Evolutionary conservation across 148 eudicot species (phyloP).

Genomic region (Rhododendron mucronatum): DNA sequence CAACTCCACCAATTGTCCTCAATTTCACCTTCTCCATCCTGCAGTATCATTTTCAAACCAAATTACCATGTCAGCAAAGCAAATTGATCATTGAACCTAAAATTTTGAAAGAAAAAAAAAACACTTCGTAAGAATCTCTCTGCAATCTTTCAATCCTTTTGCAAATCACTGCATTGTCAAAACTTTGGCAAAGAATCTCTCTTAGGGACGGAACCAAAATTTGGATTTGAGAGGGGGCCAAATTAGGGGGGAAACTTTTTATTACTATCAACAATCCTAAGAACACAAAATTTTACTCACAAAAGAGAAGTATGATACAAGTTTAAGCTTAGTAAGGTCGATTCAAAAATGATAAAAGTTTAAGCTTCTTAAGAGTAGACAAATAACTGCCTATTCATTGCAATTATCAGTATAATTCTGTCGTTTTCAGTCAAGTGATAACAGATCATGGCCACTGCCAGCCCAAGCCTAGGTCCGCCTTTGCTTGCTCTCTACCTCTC

Average conservation of each 20-base stretch:
- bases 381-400: too few relatives aligned
- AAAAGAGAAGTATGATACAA: background rate
- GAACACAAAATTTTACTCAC: too few relatives aligned
- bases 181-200: background rate
- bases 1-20: constrained; percentile 1
- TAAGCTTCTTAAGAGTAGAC: too few relatives aligned
- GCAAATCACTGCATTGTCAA: background rate
- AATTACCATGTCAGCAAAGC: background rate
- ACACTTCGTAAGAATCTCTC: background rate
- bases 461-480: too few relatives aligned
- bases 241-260: background rate
- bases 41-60: background rate
- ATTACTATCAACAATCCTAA: background rate
- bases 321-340: background rate
- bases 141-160: background rate
- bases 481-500: too few relatives aligned
- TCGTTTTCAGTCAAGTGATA: too few relatives aligned
- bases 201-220: background rate
- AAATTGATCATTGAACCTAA: background rate
- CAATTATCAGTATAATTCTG: too few relatives aligned
- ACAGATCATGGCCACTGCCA: too few relatives aligned
- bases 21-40: constrained; percentile 4
- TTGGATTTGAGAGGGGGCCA: background rate
- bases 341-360: too few relatives aligned
- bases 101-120: background rate